phyloP scores from a whole-genome alignment of 1,139 yeast species.

The Scheffersomyces segobiensis region DNA sequence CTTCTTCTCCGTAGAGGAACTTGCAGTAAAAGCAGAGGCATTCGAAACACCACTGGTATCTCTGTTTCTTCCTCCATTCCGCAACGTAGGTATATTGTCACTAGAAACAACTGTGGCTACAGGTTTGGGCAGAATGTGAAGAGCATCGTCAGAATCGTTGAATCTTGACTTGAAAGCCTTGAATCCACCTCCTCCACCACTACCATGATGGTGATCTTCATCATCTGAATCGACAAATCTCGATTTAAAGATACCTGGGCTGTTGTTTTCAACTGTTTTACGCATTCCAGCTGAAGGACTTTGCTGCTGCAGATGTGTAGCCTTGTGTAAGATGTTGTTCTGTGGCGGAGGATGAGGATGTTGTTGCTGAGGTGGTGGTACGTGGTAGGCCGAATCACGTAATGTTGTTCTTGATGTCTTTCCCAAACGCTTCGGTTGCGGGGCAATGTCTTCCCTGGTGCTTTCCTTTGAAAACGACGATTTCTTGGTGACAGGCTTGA shows the following conservation, averaged over 20 bases:
- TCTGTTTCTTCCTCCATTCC: slow-evolving; percentile 8
- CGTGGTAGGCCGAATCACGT: slow-evolving; percentile 9
- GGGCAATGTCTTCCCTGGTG: slow-evolving; percentile 11
- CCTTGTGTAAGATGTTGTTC: neutral
- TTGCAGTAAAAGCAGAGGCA: neutral
- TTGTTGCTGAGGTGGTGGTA: slow-evolving; percentile 3
- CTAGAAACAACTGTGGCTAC: neutral
- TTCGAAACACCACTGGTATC: neutral
- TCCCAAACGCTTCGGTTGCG: slow-evolving; percentile 6
- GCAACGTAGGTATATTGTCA: slow-evolving; percentile 5
- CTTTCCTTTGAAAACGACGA: slow-evolving; percentile 55
- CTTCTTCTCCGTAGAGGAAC: slow-evolving; percentile 40
- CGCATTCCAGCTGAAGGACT: neutral
- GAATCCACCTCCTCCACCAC: slow-evolving; percentile 2
- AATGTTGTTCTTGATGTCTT: slow-evolving; percentile 18
- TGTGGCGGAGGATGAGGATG: slow-evolving; percentile 3
- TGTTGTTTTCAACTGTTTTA: neutral
- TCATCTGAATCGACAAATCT: slow-evolving; percentile 60
- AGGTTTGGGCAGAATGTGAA: slow-evolving; percentile 1
- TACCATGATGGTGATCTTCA: slow-evolving; percentile 20
- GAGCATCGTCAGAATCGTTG: slow-evolving; percentile 23
- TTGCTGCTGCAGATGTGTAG: neutral
- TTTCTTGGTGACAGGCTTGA: slow-evolving; percentile 41
- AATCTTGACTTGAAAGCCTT: slow-evolving; percentile 16
- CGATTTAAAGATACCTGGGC: slow-evolving; percentile 28